A percentile compares a stretch with the other conserved stretches of the same genome.
Evolutionary conservation across 1,139 yeast genomes (phyloP).

Genomic region (Saccharomyces hybrid): DNA sequence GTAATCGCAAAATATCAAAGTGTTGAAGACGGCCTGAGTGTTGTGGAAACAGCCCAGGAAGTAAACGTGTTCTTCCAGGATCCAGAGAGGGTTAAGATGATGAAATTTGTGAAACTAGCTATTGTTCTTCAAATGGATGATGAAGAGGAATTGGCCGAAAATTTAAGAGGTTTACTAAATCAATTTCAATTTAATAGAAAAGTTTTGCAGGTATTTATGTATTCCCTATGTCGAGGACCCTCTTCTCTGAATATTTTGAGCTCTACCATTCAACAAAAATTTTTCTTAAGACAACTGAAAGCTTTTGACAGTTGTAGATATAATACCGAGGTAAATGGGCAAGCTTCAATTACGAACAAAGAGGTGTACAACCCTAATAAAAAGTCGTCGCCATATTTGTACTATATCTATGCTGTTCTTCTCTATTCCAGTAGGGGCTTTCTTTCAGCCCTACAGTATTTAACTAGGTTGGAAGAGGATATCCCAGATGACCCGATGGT

Average conservation of each 20-base stretch:
- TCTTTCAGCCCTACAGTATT: slow-evolving; percentile 65
- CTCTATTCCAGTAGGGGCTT: slow-evolving; percentile 79
- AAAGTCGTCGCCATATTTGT: slow-evolving; percentile 59
- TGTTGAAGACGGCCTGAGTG: slow-evolving; percentile 60
- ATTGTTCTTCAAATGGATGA: slow-evolving; percentile 54
- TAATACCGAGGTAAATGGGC: slow-evolving; percentile 56
- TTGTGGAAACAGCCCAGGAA: slow-evolving; percentile 65
- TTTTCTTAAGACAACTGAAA: slow-evolving; percentile 78
- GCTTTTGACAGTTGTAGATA: slow-evolving; percentile 68
- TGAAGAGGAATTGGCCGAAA: slow-evolving; percentile 45
- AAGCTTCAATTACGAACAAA: slow-evolving; percentile 58
- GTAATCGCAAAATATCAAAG: slow-evolving; percentile 55
- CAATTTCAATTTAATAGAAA: slow-evolving; percentile 70
- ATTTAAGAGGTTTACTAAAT: slow-evolving; percentile 56
- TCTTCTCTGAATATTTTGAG: slow-evolving; percentile 60
- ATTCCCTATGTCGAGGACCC: slow-evolving; percentile 41
- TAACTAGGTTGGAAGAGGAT: slow-evolving; percentile 53
- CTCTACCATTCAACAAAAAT: slow-evolving; percentile 81
- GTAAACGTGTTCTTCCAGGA: slow-evolving; percentile 72
- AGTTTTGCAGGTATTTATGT: slow-evolving; percentile 56
- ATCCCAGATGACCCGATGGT: slow-evolving; percentile 73
- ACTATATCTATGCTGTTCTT: slow-evolving; percentile 71
- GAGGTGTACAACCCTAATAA: slow-evolving; percentile 36
- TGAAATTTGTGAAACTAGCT: slow-evolving; percentile 58
- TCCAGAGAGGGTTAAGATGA: slow-evolving; percentile 45